These are phyloP conservation scores for Phyllosticta citriasiana DNA, from an alignment of 2,329 filamentous ascomycete genomes.

Conservation along the genomic window DNA sequence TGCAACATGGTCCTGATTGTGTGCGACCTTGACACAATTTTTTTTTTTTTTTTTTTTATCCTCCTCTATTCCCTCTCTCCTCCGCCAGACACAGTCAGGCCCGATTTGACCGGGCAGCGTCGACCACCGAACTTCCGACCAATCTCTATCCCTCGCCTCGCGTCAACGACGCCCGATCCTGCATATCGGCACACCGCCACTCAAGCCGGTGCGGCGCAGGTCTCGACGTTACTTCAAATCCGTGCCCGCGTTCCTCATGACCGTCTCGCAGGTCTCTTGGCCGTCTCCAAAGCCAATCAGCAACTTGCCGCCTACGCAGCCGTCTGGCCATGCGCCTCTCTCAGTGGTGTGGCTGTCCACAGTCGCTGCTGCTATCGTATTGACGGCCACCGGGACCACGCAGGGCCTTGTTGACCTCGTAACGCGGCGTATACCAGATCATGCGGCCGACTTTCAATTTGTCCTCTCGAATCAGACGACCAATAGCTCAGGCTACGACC, in stretches of 20 bases:
- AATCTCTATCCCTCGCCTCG: neutral
- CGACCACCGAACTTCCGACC: neutral
- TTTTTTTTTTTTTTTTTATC: neutral
- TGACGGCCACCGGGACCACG: neutral
- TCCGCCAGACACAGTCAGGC: neutral
- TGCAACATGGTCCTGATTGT: no score
- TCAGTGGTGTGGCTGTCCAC: neutral
- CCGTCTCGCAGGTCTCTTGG: neutral
- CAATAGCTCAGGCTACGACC: neutral
- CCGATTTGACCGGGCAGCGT: neutral
- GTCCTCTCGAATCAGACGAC: constrained; percentile 1
- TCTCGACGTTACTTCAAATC: neutral
- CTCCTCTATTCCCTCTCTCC: neutral
- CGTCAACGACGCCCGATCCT: neutral
- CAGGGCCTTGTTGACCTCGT: constrained; percentile 13
- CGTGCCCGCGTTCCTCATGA: neutral
- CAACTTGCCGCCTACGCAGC: neutral
- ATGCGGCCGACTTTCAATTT: constrained; percentile 16
- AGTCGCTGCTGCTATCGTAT: neutral
- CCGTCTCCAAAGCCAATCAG: neutral
- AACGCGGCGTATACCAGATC: constrained; percentile 16
- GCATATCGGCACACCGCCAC: neutral
- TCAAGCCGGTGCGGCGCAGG: neutral
- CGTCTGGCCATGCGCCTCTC: neutral
- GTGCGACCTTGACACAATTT: no score